Evolutionary conservation across 2,329 filamentous ascomycete genomes (phyloP).

Genomic region (Colletotrichum cuscutae): DNA sequence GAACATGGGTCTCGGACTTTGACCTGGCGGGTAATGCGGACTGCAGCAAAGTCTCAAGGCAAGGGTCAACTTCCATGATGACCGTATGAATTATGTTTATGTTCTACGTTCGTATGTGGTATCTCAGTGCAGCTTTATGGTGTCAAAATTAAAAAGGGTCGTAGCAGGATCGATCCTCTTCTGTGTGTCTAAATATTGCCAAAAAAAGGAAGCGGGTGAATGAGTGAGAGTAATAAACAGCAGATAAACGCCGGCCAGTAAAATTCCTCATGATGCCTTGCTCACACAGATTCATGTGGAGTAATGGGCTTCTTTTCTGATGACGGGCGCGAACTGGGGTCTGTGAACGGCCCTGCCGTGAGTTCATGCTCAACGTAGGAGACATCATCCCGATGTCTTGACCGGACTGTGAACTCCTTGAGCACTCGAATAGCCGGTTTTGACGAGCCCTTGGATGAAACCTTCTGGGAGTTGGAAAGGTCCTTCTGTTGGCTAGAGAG

Average conservation of each 20-base stretch:
- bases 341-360: background rate
- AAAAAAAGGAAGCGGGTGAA: background rate
- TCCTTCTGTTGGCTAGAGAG: conserved; percentile 5
- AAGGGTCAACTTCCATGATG: too few species aligned
- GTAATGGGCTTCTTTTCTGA: conserved; percentile 11
- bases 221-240: background rate
- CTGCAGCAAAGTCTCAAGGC: background rate
- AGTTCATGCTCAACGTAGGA: conserved; percentile 17
- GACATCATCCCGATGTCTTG: conserved; percentile 18
- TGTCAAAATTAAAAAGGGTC: too few species aligned
- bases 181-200: background rate
- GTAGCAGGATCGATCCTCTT: background rate
- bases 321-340: conserved; percentile 3
- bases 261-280: background rate
- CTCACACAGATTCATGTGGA: conserved; percentile 18
- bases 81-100: background rate
- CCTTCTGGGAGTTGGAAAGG: background rate
- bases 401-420: conserved; percentile 25
- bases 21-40: background rate
- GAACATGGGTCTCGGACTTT: background rate
- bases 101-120: background rate
- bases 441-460: conserved; percentile 1
- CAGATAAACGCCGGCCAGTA: background rate
- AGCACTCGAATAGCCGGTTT: conserved; percentile 10
- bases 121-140: background rate